phyloP scores from a whole-genome alignment of 1,284 basidiomycete genomes.

The Malassezia globosa region DNA sequence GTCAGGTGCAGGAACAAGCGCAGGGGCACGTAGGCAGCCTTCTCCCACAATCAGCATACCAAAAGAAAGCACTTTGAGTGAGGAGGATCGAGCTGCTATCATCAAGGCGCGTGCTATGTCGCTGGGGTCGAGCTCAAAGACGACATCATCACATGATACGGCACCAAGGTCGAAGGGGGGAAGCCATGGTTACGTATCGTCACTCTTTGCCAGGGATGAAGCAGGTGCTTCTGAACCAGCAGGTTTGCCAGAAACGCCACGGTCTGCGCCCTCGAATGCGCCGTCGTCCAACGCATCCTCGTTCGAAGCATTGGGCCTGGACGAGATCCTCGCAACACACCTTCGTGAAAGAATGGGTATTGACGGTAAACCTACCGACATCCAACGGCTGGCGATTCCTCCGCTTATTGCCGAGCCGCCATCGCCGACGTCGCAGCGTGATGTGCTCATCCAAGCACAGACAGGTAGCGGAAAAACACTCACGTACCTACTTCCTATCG shows the following conservation, averaged over 20 bases:
- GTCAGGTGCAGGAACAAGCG: too few relatives aligned
- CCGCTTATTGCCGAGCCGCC: conserved; percentile 54
- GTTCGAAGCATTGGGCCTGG: conserved; percentile 56
- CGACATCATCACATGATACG: too few relatives aligned
- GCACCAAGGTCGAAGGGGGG: neutral
- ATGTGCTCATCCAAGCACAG: conserved; percentile 91
- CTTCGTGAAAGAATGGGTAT: conserved; percentile 71
- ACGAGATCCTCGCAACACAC: conserved; percentile 70
- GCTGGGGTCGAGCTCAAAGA: neutral
- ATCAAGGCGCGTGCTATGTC: neutral
- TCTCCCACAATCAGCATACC: too few relatives aligned
- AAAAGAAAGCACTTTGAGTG: neutral
- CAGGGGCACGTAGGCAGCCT: neutral
- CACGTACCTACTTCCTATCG: conserved; percentile 83
- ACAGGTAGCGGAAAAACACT: conserved; percentile 97
- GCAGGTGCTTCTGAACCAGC: conserved; percentile 3
- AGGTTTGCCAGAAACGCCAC: neutral
- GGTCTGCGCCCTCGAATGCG: conserved; percentile 35
- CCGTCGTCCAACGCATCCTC: conserved; percentile 49
- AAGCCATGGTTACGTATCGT: conserved; percentile 16
- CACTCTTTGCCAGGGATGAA: conserved; percentile 16
- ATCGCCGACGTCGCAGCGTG: conserved; percentile 51
- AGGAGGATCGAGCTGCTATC: neutral
- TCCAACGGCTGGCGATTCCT: conserved; percentile 72
- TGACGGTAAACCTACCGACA: conserved; percentile 67